Evolutionary conservation across 371 early-diverging fungal genomes (phyloP).

Genomic region (Coemansia sp.): DNA sequence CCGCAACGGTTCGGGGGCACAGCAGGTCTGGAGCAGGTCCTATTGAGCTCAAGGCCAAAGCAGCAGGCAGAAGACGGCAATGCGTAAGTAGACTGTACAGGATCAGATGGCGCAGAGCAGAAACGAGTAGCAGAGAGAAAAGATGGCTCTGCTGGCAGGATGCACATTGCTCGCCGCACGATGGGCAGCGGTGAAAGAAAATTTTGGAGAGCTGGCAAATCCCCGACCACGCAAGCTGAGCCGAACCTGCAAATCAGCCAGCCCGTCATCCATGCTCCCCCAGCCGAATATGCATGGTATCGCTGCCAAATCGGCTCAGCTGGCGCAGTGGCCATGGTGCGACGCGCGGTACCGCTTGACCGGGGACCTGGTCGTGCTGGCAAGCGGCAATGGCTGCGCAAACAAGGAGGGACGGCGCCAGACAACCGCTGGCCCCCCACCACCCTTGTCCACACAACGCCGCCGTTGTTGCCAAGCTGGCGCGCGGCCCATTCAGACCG

Average conservation of each 20-base stretch:
- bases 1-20: not conserved
- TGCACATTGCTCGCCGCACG: not conserved
- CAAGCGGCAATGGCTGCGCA: conserved; percentile 1
- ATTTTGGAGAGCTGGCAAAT: conserved; percentile 11
- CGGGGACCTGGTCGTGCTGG: not conserved
- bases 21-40: conserved; percentile 2
- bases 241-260: conserved; percentile 12
- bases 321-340: not conserved
- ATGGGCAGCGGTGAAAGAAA: conserved; percentile 3
- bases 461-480: not conserved
- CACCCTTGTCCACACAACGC: not conserved
- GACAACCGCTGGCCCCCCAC: conserved; percentile 2
- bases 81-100: conserved; percentile 8
- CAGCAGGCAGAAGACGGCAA: not conserved
- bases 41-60: not conserved
- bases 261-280: not conserved
- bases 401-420: not conserved
- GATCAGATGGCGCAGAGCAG: not conserved
- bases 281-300: not conserved
- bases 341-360: not conserved
- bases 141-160: not conserved
- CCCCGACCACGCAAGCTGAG: conserved; percentile 16
- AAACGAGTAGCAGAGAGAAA: not conserved
- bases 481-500: not conserved
- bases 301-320: not conserved